Base-by-base conservation (phyloP, 108 stramenopile species). In the Cyclotella distinguenda region DNA sequence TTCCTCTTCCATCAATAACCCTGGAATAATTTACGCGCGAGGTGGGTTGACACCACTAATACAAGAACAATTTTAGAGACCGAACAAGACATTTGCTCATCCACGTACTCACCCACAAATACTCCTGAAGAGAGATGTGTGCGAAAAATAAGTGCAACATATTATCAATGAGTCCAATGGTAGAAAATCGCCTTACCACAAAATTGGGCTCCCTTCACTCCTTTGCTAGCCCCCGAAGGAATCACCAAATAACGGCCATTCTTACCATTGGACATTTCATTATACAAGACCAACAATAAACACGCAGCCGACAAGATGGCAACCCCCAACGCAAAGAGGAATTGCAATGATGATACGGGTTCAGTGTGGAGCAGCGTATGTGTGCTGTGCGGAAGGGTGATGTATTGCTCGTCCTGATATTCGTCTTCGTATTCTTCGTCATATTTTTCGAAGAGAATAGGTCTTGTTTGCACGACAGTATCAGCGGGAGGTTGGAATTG, bases 1-100 rank as follows among this genome's bases (percentile, higher is more conserved):
- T 32, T 72, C 70, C 40, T 72, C 70, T 43, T 72, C 70, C 70
- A 72, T 72, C 3, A 64, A 10, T 0, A 72, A 39, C 0, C 46
- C 70, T 43, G 61, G 18, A 6, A 61, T 27, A 0, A 43, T 34
- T 8, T n/a, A 47, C 3, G 11, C 11, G n/a, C 23, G 31, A 2
- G 42, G n/a, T 43, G 22, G 27, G 22, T 21, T 22, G 2, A 19
- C 16, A 27, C 10, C 6, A 39, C 4, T 34, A 36, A 1, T 39
- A 6, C 27, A 11, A 36, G 19, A 38, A 23, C 15, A 23, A 11
- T n/a, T 7, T 5, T 21, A 21, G 9, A 27, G 9, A 18, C 22
- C 28, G 28, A 53, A 13, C n/a, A 32, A 3, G 16, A 31, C 13
- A 48, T 22, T 11, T 22, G 21, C 6, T 52, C 7, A n/a, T n/a